phyloP scores from a whole-genome alignment of 306 rosid species.

The Dalbergia cultrata region DNA sequence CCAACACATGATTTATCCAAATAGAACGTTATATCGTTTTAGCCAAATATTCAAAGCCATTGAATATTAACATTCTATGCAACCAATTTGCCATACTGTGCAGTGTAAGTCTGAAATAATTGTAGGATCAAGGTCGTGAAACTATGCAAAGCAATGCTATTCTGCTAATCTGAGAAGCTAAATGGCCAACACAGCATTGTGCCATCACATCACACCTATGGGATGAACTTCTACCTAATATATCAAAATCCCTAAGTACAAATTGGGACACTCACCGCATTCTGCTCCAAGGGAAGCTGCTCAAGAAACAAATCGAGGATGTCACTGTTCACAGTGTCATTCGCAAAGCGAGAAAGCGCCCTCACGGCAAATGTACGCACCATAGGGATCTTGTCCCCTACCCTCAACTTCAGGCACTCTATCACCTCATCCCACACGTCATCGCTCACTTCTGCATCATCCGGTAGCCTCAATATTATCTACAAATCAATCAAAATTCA shows the following conservation, averaged over 20 bases:
- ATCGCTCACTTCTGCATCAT: constrained; percentile 89
- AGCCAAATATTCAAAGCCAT: neutral
- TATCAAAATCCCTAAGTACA: constrained; percentile 5
- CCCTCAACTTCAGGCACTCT: constrained; percentile 81
- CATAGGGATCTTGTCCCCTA: constrained; percentile 74
- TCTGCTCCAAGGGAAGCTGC: constrained; percentile 75
- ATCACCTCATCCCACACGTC: constrained; percentile 92
- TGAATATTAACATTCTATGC: neutral
- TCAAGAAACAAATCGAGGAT: constrained; percentile 81
- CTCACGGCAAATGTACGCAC: constrained; percentile 87
- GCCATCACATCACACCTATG: neutral
- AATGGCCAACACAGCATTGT: neutral
- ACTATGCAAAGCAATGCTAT: constrained; percentile 1
- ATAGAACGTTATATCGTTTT: neutral
- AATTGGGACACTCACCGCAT: constrained; percentile 67
- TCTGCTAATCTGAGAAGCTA: neutral
- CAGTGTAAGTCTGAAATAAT: neutral
- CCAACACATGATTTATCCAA: neutral
- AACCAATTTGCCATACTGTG: neutral
- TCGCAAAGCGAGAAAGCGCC: constrained; percentile 95
- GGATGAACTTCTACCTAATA: constrained; percentile 2
- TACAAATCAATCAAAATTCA: constrained; percentile 47
- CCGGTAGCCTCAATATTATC: constrained; percentile 92
- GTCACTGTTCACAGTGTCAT: constrained; percentile 79
- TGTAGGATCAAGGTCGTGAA: neutral